Evolutionary conservation across 495 filamentous ascomycete genomes (phyloP), one percentile per base, ranked within the genome.

Genomic region (Tuber melanosporum): DNA sequence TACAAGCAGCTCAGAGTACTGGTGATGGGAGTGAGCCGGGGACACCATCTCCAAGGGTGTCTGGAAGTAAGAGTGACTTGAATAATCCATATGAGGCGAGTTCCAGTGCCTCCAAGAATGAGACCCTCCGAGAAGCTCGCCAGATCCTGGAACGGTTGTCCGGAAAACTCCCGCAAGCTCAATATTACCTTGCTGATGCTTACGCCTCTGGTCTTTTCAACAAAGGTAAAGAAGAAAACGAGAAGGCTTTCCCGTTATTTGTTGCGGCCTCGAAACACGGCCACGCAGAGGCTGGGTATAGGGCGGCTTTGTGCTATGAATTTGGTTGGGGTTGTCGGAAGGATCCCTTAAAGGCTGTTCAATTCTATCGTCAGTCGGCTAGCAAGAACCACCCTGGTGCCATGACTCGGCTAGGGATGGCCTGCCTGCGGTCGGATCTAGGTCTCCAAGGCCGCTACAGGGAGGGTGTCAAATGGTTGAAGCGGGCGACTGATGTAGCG

Each of bases 391-490:
- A 99, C 77, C 95, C 95, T 0, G 95, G 95, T 32, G 94, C 95
- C 26, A 97, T 97, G 90, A 91, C 94, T 62, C 91, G 95, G 44
- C 89, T 99, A 75, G 95, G 94, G 9, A 91, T 92, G 78, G 96
- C 96, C 8, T 98, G 95, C 84, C 85, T 99, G 52, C 89, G 89
- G 3, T 93, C 93, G 49, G 94, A 98, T 79, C 89, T 99, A 83
- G 95, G 95, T 14, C 85, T 93, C 8, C 89, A 91, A 75, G 93
- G 92, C 74, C 89, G 91, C n/a, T 94, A 97, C 81, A 89, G 92
- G 71, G 95, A 99, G 84, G 96, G 94, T 7, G 85, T 98, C 77
- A 98, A 97, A 84, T 99, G 95, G 95, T 87, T 99, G 78, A 98
- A 98, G 85, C 90, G 94, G 7, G 95, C 94, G 3, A 89, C 93